Percentiles rank a stretch among this genome's conserved stretches.
Conservation (phyloP, 106 monocot genomes). For the Dendrobium huoshanense region DNA sequence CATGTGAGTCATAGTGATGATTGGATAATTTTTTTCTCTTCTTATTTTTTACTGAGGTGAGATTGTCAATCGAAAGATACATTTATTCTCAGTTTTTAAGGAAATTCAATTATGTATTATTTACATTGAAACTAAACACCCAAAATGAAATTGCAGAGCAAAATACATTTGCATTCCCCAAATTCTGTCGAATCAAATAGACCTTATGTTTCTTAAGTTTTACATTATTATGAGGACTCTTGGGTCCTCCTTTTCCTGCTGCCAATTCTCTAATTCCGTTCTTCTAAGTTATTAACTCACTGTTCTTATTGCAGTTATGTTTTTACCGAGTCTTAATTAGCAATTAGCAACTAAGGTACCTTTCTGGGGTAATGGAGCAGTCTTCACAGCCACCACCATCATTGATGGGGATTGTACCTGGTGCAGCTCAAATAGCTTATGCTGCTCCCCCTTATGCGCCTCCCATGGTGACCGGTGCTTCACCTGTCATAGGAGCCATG, state of each 20-base stretch:
- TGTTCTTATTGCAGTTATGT: slow-evolving; percentile 1
- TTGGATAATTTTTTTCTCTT: too few relatives aligned
- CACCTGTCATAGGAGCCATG: slow-evolving; percentile 1
- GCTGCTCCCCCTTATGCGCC: slow-evolving; percentile 19
- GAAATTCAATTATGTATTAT: too few relatives aligned
- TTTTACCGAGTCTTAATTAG: background rate
- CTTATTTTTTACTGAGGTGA: too few relatives aligned
- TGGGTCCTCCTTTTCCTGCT: background rate
- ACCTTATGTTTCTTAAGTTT: too few relatives aligned
- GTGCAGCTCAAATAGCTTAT: slow-evolving; percentile 27
- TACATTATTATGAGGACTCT: background rate
- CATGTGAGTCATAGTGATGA: too few relatives aligned
- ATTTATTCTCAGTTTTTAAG: too few relatives aligned
- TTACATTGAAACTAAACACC: too few relatives aligned
- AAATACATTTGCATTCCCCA: too few relatives aligned
- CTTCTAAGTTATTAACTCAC: background rate
- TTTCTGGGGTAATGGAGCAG: slow-evolving; percentile 11
- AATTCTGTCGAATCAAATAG: too few relatives aligned
- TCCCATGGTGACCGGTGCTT: slow-evolving; percentile 12
- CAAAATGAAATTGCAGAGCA: too few relatives aligned
- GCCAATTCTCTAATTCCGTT: background rate
- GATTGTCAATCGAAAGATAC: too few relatives aligned
- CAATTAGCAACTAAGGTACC: background rate
- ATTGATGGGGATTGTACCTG: slow-evolving; percentile 2
- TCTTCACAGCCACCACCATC: slow-evolving; percentile 20